Base-by-base conservation (phyloP, 2,329 filamentous ascomycete genomes). In the Pseudogymnoascus sp. region DNA sequence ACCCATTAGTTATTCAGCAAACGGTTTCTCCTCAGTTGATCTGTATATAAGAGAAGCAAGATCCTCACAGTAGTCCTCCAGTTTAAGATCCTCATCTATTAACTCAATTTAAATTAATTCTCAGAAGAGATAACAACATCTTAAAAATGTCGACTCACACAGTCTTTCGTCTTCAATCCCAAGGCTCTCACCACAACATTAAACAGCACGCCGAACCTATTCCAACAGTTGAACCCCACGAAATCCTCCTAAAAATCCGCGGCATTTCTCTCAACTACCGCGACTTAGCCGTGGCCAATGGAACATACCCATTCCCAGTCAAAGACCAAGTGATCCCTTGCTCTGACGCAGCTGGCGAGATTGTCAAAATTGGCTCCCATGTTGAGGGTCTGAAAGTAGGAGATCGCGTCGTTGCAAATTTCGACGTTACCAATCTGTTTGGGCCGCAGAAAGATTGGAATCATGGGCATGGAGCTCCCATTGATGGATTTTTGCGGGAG, bases 401-500 rank as follows among this genome's bases (percentile, higher is more conserved):
- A 0, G 74, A 75, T 60, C 63, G 64, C 15, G 74, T 75, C 31
- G 57, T 74, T 41, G 61, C 68, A 5, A 59, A 66, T 1, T 66
- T 72, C 15, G 67, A 69, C 62, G 59, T 65, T 2, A 62, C 59
- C 5, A 65, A 65, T 17, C 62, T 71, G 2, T 72, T 71, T 59
- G 72, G 64, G 1, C 37, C 33, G 2, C 61, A 50, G 29, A 44
- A 60, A 31, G 17, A 62, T 15, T 29, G 44, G 62, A n/a, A 17
- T 4, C 65, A 66, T 33, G 40, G n/a, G 7, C 40, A 61, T 15
- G 73, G 74, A 2, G 72, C 71, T 0, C 36, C 58, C 2, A 59
- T 63, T 2, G 72, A 77, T 47, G 79, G 79, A 0, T 72, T 76
- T 0, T 66, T 81, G 11, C 65, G 73, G 10, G 72, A 76, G 29